Evolutionary conservation across 2,329 filamentous ascomycete species (phyloP), one percentile per base, ranked within the genome.

Genomic region (Aspergillus texensis): DNA sequence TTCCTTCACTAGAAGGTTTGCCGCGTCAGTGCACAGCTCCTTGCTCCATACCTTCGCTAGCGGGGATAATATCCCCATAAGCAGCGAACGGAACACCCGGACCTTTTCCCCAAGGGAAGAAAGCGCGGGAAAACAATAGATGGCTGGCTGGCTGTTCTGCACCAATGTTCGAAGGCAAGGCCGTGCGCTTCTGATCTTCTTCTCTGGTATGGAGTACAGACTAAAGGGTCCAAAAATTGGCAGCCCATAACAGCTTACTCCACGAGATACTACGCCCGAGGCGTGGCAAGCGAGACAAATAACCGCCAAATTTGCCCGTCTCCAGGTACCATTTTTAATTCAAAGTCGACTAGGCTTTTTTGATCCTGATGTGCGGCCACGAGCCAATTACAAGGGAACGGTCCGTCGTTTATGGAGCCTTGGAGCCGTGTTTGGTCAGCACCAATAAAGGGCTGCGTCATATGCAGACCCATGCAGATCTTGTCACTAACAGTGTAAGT

Each of bases 391-490:
- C 12, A 45, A 41, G 56, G 10, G 28, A 39, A 34, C 16, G 6
- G 21, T 48, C 28, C n/a, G 41, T 45, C 56, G 30, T 32, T 58
- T 58, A 48, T 46, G 56, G 56, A 39, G 41, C 41, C 39, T 36
- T 6, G 10, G 28, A 58, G 28, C 56, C 56, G 56, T 58, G 41
- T 58, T 58, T 32, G 41, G 24, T 21, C 28, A 34, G 28, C 16
- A 12, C 57, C 30, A 58, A 50, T 34, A 28, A 39, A 58, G 30
- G 57, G 46, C 41, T 58, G 43, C 57, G 46, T 54, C 52, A 54
- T 36, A n/a, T 34, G 16, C n/a, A 54, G 52, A 21, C 52, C 52
- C n/a, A 24, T 54, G 52, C 52, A 16, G 52, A 34, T 54, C 32
- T 26, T 50, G 46, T 26, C 46, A 50, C 46, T 30, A 41, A 41